A percentile compares a stretch with the other conserved stretches of the same genome.
These are phyloP conservation scores for Hypomontagnella submonticulosa DNA, from an alignment of 495 filamentous ascomycete genomes.

Conservation along the genomic window DNA sequence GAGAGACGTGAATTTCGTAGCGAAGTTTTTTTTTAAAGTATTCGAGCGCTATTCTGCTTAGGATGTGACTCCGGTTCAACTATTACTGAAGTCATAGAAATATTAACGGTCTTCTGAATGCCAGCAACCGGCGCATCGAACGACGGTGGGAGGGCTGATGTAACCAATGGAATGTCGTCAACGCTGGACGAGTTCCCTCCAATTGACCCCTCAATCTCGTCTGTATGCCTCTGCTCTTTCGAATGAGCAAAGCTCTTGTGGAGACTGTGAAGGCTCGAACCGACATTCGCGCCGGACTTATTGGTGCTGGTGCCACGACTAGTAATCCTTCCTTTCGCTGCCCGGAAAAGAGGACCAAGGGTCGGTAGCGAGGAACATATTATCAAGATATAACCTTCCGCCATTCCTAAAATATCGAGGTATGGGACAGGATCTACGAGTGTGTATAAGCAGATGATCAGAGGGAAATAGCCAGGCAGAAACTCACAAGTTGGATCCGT, in stretches of 20 bases:
- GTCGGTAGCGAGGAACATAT: conserved; percentile 47
- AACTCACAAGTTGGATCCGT: conserved; percentile 46
- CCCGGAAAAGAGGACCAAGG: conserved; percentile 41
- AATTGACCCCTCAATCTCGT: conserved; percentile 28
- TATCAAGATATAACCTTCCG: conserved; percentile 45
- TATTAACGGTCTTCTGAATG: conserved; percentile 33
- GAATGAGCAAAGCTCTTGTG: conserved; percentile 20
- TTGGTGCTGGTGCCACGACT: conserved; percentile 23
- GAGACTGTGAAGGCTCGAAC: conserved; percentile 28
- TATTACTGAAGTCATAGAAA: conserved; percentile 28
- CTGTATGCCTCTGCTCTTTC: conserved; percentile 21
- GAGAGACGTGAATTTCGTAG: conserved; percentile 1
- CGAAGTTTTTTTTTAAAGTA: conserved; percentile 23
- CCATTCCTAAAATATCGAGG: conserved; percentile 44
- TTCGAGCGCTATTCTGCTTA: background rate
- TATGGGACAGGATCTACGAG: conserved; percentile 41
- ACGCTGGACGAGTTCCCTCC: conserved; percentile 39
- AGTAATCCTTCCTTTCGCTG: conserved; percentile 37
- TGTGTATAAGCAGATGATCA: conserved; percentile 1
- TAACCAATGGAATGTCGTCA: conserved; percentile 40
- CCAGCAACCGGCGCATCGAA: background rate
- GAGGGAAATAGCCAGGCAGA: background rate
- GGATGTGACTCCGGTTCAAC: conserved; percentile 6
- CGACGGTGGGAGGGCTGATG: conserved; percentile 10
- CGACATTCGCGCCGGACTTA: conserved; percentile 19